These are phyloP conservation scores for Mycena crocata DNA, from an alignment of 768 basidiomycete genomes.

Conservation along the genomic window DNA sequence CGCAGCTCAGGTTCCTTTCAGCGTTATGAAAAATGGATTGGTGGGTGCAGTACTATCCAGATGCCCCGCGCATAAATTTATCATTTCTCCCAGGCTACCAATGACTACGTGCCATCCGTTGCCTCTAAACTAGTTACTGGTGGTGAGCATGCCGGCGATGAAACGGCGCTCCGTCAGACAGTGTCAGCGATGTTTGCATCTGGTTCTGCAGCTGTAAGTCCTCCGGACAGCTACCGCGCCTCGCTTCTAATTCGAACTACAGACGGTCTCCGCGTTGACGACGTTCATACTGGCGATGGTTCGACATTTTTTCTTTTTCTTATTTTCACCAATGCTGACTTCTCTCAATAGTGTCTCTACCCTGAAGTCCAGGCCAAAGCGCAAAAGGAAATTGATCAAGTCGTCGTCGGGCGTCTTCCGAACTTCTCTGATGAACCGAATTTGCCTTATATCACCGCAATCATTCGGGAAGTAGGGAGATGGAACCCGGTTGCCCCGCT, in stretches of 20 bases:
- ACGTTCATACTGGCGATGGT: conserved; percentile 30
- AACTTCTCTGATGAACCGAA: conserved; percentile 20
- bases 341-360: conserved; percentile 27
- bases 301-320: not conserved
- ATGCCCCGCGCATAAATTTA: not conserved
- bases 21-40: conserved; percentile 14
- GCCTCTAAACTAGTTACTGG: conserved; percentile 14
- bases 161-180: conserved; percentile 21
- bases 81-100: conserved; percentile 3
- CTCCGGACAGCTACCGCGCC: not conserved
- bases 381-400: conserved; percentile 38
- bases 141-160: conserved; percentile 7
- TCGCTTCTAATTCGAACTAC: not conserved
- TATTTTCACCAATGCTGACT: not conserved
- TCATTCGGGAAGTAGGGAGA: conserved; percentile 25
- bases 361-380: conserved; percentile 39
- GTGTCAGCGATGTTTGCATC: conserved; percentile 25
- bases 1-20: conserved; percentile 23
- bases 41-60: not conserved
- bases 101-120: conserved; percentile 22
- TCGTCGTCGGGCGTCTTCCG: conserved; percentile 31
- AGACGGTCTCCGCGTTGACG: conserved; percentile 23
- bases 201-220: conserved; percentile 27
- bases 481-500: conserved; percentile 31
- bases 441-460: conserved; percentile 28